These are phyloP conservation scores for Xylariaceae sp. DNA, from an alignment of 2,329 filamentous ascomycete species.

Conservation along the genomic window DNA sequence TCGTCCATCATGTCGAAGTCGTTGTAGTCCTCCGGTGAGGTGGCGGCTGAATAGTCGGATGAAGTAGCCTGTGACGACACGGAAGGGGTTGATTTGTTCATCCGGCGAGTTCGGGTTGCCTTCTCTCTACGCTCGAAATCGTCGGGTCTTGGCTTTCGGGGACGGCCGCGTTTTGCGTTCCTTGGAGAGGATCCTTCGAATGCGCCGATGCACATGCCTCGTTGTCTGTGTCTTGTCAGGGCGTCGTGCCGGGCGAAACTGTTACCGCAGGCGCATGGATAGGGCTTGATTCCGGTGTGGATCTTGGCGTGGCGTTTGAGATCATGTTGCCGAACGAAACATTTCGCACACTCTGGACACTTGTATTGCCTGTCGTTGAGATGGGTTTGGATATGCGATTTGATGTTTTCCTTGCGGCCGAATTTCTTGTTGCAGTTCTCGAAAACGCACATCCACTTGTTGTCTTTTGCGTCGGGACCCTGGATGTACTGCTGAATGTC, in stretches of 20 bases:
- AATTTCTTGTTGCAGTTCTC: constrained; percentile 83
- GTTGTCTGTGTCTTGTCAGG: constrained; percentile 86
- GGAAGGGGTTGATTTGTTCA: constrained; percentile 51
- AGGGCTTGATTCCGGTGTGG: constrained; percentile 92
- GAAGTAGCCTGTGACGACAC: constrained; percentile 52
- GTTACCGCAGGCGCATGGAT: constrained; percentile 90
- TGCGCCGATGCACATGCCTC: constrained; percentile 93
- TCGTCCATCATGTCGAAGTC: constrained; percentile 47
- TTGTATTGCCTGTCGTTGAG: constrained; percentile 93
- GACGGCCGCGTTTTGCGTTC: constrained; percentile 59
- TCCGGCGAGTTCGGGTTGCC: constrained; percentile 50
- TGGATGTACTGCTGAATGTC: constrained; percentile 74
- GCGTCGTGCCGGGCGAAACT: constrained; percentile 94
- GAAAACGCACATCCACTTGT: constrained; percentile 74
- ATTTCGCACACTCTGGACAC: constrained; percentile 89
- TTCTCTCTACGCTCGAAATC: constrained; percentile 55
- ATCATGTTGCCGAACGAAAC: constrained; percentile 95
- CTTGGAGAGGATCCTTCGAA: constrained; percentile 72
- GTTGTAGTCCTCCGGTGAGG: constrained; percentile 43
- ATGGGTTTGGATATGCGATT: constrained; percentile 96
- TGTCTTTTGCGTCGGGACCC: constrained; percentile 66
- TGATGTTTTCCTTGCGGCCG: constrained; percentile 98
- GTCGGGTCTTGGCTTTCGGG: constrained; percentile 58
- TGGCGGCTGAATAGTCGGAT: constrained; percentile 53
- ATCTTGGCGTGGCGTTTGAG: constrained; percentile 97